Base-by-base conservation (phyloP, 1,139 yeast species). In the Tardiomyces blankii region DNA sequence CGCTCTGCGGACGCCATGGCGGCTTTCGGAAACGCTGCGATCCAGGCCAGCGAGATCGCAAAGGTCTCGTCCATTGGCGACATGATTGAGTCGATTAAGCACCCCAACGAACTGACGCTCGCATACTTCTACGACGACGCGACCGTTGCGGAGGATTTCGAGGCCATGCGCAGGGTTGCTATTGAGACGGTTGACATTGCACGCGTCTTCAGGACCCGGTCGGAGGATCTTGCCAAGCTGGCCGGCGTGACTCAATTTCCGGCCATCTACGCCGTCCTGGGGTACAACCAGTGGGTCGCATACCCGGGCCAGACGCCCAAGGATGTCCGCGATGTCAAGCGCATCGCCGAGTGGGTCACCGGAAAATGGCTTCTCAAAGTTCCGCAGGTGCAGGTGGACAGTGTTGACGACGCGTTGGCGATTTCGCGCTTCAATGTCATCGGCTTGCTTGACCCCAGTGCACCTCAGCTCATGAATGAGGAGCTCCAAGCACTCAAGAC, bases 131-230 rank as follows among this genome's bases (percentile, higher is more conserved):
- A 68, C 48, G 71, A 69, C 49, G 59, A 59, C 39, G 55, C 62
- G 9, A 63, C 69, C 5, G 60, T 62, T 40, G 48, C 54, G 13
- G 73, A 69, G 48, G 73, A 68, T 48, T 67, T 67, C 54, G 64
- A 61, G 40, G 67, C 70, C 2, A 53, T 68, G 41, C 57, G 59
- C 43, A 56, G 60, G 39, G 55, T 67, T 14, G 60, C 68, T 1
- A 51, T 65, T 23, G 54, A 57, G 18, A 55, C 66, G 16, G 56
- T 64, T 16, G 66, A 62, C 14, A 62, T 62, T 41, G 67, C 64
- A 11, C 60, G 62, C 13, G 54, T 64, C 38, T 30, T 30, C 11
- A 5, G 35, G 16, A 30, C 35, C 5, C 35, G 16, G 9, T 30
- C 35, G 4, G 16, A 30, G 35, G 16, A 30, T 5, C 35, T 30